Evolutionary conservation across 73 alveolate genomes (phyloP), one percentile per base, ranked within the genome.

Genomic region (Uronychia setigera): DNA sequence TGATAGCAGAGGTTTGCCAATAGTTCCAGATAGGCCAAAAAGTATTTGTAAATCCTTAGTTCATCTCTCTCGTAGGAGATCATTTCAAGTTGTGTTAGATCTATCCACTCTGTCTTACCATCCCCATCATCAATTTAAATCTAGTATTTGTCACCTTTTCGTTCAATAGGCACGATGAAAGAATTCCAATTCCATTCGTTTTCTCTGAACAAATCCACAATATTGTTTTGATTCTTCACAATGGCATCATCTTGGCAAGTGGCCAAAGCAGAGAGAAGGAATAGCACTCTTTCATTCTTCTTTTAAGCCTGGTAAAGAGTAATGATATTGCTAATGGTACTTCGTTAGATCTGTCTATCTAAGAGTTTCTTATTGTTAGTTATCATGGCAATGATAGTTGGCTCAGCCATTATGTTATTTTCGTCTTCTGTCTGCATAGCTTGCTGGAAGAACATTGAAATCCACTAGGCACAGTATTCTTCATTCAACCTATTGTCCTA

Each of bases 21-120:
- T 30, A 91, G 67, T 30, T 86, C 86, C 25, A 91, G 60, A 46
- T 80, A 60, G 29, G 93, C 79, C 76, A 85, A 30, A 91, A 77
- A 91, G 57, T 91, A 91, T 35, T 85, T 91, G 83, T 58, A 91
- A 1, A 91, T 67, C 58, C 96, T 85, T n/a, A 77, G 76, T 26
- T 80, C 86, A 32, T 91, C 96, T 27, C 83, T 91, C 33, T 57
- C 59, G 35, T 32, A 13, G 26, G 93, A 78, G 31, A 58, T 46
- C 34, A 58, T 85, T 75, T 79, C 67, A 1, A 85, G 30, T 32
- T 86, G 86, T 33, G 19, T 27, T 9, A 80, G 78, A 77, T 60
- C 58, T 5, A 81, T 60, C 88, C 88, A 81, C 33, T 81, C 77
- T 5, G 67, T 5, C 14, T 76, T 79, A 26, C 67, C 89, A 26